These are phyloP conservation scores for Hypoxylon sp. DNA, from an alignment of 2,329 filamentous ascomycete species.

Conservation along the genomic window DNA sequence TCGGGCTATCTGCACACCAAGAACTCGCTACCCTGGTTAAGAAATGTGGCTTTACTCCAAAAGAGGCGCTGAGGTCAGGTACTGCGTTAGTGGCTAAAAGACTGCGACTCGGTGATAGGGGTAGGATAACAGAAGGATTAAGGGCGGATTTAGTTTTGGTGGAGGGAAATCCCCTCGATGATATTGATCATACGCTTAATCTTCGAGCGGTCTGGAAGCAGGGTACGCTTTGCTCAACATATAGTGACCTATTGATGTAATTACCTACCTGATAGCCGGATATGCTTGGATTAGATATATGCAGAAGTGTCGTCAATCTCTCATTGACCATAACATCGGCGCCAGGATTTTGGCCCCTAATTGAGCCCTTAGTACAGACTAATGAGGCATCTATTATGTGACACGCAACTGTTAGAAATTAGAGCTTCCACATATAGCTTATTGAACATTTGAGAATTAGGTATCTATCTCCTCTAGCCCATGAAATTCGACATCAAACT, in stretches of 20 bases:
- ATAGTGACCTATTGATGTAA: slow-evolving; percentile 19
- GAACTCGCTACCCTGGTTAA: slow-evolving; percentile 33
- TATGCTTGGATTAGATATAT: not conserved
- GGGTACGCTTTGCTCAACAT: slow-evolving; percentile 29
- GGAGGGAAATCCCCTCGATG: slow-evolving; percentile 39
- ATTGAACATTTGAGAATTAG: too few relatives aligned
- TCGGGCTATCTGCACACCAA: slow-evolving; percentile 34
- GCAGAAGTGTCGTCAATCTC: not conserved
- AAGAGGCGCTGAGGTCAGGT: slow-evolving; percentile 31
- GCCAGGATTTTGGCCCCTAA: too few relatives aligned
- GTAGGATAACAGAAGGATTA: slow-evolving; percentile 34
- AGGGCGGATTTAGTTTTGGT: slow-evolving; percentile 41
- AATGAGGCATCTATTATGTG: too few relatives aligned
- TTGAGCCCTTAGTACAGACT: too few relatives aligned
- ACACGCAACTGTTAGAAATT: too few relatives aligned
- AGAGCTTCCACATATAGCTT: too few relatives aligned
- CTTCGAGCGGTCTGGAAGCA: slow-evolving; percentile 40
- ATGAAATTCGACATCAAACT: too few relatives aligned
- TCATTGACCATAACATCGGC: not conserved
- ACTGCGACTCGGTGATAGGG: slow-evolving; percentile 32
- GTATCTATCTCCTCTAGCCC: too few relatives aligned
- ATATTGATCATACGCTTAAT: slow-evolving; percentile 41
- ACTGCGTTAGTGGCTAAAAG: slow-evolving; percentile 38
- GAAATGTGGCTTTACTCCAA: slow-evolving; percentile 39
- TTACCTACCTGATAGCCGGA: not conserved